phyloP scores from a whole-genome alignment of 2,329 filamentous ascomycete genomes.

The Apiospora kogelbergensis region DNA sequence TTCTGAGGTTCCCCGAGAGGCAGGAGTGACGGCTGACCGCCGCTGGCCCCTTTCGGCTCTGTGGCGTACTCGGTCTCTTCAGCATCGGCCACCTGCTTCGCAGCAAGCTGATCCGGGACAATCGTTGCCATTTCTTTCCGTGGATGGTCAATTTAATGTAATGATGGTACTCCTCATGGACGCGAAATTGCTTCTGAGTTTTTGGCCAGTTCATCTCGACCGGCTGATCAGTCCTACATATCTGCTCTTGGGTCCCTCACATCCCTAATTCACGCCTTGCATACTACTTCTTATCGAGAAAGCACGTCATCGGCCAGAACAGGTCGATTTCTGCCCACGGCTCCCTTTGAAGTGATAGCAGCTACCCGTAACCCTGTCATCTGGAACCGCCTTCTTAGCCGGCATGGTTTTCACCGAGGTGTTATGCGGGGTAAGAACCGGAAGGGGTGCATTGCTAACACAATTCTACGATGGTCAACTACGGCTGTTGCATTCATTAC shows the following conservation, averaged over 20 bases:
- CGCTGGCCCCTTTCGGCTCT: constrained; percentile 14
- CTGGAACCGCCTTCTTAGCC: not conserved
- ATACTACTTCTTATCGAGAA: not conserved
- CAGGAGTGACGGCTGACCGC: constrained; percentile 16
- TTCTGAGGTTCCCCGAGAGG: constrained; percentile 25
- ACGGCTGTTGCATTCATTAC: not conserved
- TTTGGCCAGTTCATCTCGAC: not conserved
- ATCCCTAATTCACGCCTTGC: not conserved
- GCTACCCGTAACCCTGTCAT: not conserved
- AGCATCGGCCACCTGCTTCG: constrained; percentile 15
- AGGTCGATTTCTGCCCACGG: not conserved
- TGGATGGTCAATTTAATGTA: not conserved
- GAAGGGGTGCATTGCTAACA: constrained; percentile 8
- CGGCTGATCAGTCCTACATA: not conserved
- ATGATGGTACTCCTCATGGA: not conserved
- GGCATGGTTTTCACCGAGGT: constrained; percentile 1
- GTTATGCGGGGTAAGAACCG: constrained; percentile 22
- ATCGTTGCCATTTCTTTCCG: constrained; percentile 24
- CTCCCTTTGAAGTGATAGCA: not conserved
- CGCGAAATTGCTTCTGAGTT: not conserved
- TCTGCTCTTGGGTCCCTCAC: not conserved
- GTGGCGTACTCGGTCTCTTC: constrained; percentile 20
- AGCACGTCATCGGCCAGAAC: constrained; percentile 1
- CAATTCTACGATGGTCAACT: not conserved
- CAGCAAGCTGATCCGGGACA: constrained; percentile 16